Evolutionary conservation across 169 alveolate species (phyloP), one percentile per base, ranked within the genome.

Genomic region (Plasmodium yoelii): DNA sequence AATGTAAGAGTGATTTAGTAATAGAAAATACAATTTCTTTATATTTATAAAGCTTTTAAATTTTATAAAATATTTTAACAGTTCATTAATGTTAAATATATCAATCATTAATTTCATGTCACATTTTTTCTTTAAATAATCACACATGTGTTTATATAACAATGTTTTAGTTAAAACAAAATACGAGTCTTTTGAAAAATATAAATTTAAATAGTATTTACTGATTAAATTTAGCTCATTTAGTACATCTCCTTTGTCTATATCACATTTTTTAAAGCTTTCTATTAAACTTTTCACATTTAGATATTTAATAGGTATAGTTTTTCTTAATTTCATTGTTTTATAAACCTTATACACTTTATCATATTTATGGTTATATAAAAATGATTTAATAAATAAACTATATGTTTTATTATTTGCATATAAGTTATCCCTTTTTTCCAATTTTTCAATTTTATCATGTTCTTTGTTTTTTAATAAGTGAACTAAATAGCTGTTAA

Each of bases 31-130:
- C 53, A 80, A 55, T 47, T 80, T 80, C 56, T 67, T 80, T 64
- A 80, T 65, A 56, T 80, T 80, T 53, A 80, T 80, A 42, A 80
- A 80, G 60, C 90, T 80, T 80, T 80, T 80, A 67, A 80, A 80
- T 67, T 67, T 80, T 80, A 80, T 80, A 71, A 80, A 80, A 80
- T 80, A 80, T 80, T 80, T 80, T 53, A 80, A 19, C 57, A 80
- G 90, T 80, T 80, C 90, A 80, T 80, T 80, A 65, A 80, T 22
- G 72, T 80, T 80, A 80, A 80, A 80, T 65, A 80, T 80, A 56
- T 80, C 82, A 47, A 80, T 80, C 42, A 80, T 60, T 61, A 80
- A 39, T 19, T 80, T 80, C 90, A 80, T 80, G 57, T 80, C 90
- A 51, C 90, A 80, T 67, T 80, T 80, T 67, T 80, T 80, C 56